A percentile compares a stretch with the other conserved stretches of the same genome.
Evolutionary conservation across 768 basidiomycete genomes (phyloP).

Genomic region (Podaxis rugospora): DNA sequence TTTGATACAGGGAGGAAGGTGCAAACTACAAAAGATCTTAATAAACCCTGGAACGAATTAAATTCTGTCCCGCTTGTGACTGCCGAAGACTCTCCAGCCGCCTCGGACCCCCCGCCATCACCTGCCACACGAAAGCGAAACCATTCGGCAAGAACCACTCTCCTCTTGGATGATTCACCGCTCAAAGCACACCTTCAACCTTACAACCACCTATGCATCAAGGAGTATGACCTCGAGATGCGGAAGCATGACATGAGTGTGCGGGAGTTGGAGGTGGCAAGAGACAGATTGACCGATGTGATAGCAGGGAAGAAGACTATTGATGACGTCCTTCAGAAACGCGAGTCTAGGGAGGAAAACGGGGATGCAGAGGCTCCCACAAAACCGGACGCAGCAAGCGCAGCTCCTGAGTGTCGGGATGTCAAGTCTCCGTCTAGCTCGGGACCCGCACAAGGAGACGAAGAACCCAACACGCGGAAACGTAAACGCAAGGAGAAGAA

Average conservation of each 20-base stretch:
- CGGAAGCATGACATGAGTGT: conserved; percentile 29
- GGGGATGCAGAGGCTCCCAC: background rate
- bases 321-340: conserved; percentile 9
- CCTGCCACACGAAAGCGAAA: conserved; percentile 6
- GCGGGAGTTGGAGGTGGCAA: conserved; percentile 12
- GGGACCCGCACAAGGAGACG: background rate
- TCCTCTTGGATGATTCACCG: conserved; percentile 54
- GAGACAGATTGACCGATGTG: background rate
- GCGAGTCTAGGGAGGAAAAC: background rate
- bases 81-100: background rate
- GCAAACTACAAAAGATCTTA: conserved; percentile 71
- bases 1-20: conserved; percentile 34
- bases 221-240: conserved; percentile 52
- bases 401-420: background rate
- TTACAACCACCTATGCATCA: conserved; percentile 76
- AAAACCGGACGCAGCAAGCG: background rate
- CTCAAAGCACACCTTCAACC: conserved; percentile 64
- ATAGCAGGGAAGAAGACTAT: background rate
- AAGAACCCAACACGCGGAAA: conserved; percentile 6
- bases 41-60: conserved; percentile 55
- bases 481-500: conserved; percentile 17
- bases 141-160: conserved; percentile 42
- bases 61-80: background rate
- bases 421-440: background rate
- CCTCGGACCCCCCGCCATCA: conserved; percentile 12